Evolutionary conservation across 2,329 filamentous ascomycete genomes (phyloP).

Genomic region (Penicillium thymicola): DNA sequence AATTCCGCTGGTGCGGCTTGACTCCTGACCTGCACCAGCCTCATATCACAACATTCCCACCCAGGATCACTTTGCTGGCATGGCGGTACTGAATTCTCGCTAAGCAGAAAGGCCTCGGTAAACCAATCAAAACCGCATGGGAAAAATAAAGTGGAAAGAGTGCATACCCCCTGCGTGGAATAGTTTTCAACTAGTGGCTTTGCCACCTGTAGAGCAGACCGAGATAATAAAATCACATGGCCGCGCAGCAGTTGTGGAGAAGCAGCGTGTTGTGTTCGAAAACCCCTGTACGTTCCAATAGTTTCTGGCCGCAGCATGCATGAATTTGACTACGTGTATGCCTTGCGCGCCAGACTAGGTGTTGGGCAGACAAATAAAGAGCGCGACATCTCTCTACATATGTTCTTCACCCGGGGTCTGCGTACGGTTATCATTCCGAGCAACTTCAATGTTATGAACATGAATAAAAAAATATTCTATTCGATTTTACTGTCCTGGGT

Average conservation of each 20-base stretch:
- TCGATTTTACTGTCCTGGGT: not conserved
- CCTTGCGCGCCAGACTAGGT: not conserved
- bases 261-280: not conserved
- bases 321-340: slow-evolving; percentile 5
- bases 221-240: no score
- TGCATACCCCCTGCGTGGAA: no score
- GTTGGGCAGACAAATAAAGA: not conserved
- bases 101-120: no score
- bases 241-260: not conserved
- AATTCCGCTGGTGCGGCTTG: no score
- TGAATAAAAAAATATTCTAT: not conserved
- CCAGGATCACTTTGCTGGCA: no score
- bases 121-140: no score
- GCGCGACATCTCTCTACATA: not conserved
- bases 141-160: no score
- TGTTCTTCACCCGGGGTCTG: not conserved
- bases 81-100: no score
- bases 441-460: not conserved
- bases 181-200: no score
- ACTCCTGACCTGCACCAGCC: no score
- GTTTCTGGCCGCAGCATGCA: not conserved
- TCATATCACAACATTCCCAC: no score
- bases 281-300: slow-evolving; percentile 7
- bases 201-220: no score
- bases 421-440: not conserved